Conservation (phyloP, 179 eudicot species). For the Camellia oleifera region DNA sequence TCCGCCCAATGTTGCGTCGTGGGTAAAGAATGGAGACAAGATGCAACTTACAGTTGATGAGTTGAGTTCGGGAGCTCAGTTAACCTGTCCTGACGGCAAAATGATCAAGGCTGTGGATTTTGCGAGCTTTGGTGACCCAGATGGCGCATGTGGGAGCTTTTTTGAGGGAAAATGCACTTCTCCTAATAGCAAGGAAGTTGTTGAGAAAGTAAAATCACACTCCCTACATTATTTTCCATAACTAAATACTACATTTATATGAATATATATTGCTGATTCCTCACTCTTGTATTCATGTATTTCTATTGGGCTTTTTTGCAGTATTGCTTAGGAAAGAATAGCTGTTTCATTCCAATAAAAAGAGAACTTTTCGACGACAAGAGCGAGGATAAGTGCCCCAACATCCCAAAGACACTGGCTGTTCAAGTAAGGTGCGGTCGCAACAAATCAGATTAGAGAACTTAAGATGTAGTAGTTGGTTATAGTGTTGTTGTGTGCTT, state of each 20-base stretch:
- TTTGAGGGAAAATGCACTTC: conserved; percentile 42
- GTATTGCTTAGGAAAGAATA: conserved; percentile 58
- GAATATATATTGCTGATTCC: not conserved
- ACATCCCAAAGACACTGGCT: conserved; percentile 47
- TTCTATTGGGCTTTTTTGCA: conserved; percentile 19
- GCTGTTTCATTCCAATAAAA: conserved; percentile 58
- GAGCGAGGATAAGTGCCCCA: conserved; percentile 37
- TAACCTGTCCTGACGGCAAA: conserved; percentile 49
- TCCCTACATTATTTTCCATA: not conserved
- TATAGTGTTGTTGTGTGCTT: no score
- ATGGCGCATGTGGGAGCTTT: conserved; percentile 59
- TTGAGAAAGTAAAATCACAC: conserved; percentile 41
- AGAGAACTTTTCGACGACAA: conserved; percentile 31
- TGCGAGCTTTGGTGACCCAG: conserved; percentile 75
- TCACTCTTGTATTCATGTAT: not conserved
- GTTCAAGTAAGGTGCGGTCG: conserved; percentile 65
- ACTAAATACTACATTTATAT: not conserved
- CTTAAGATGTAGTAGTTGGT: no score
- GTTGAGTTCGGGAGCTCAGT: conserved; percentile 35
- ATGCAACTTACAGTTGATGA: conserved; percentile 27
- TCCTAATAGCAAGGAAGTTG: conserved; percentile 31
- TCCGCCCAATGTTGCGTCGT: conserved; percentile 51
- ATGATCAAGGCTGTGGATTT: conserved; percentile 52
- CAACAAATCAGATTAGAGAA: not conserved
- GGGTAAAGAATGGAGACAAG: conserved; percentile 41